Percentiles rank a stretch among this genome's conserved stretches.
Conservation (phyloP, 306 rosid genomes). For the Rosa lucieae region DNA sequence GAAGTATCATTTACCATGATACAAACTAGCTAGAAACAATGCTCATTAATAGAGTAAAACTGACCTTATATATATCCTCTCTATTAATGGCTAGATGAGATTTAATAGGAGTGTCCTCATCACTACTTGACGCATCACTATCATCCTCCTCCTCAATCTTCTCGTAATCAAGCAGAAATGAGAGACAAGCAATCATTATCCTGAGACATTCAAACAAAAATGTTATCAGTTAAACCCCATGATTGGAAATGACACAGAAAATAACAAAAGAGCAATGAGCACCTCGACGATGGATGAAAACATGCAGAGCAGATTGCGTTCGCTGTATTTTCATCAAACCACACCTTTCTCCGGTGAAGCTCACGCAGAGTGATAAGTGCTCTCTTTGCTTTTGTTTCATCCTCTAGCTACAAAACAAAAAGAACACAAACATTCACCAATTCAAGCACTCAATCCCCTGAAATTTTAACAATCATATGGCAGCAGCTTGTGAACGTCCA, state of each 20-base stretch:
- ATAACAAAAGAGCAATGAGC: background rate
- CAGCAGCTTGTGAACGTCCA: background rate
- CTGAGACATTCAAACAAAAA: conserved; percentile 37
- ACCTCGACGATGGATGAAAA: conserved; percentile 79
- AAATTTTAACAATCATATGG: background rate
- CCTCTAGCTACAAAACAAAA: conserved; percentile 55
- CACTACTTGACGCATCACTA: conserved; percentile 68
- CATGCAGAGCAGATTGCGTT: conserved; percentile 84
- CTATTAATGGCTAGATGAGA: conserved; percentile 56
- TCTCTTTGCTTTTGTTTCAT: conserved; percentile 71
- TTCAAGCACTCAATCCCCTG: conserved; percentile 7
- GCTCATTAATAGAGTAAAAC: conserved; percentile 3
- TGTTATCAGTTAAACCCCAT: background rate
- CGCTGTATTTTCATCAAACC: conserved; percentile 91
- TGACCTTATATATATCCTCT: conserved; percentile 78
- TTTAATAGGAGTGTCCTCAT: conserved; percentile 54
- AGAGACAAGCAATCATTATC: conserved; percentile 80
- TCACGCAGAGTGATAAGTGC: conserved; percentile 68
- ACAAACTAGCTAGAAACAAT: background rate
- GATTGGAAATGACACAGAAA: conserved; percentile 6
- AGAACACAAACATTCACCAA: conserved; percentile 2
- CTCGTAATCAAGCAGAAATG: conserved; percentile 85
- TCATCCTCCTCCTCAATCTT: conserved; percentile 65
- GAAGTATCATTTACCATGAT: background rate
- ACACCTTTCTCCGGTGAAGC: conserved; percentile 70